Evolutionary conservation across 306 rosid genomes (phyloP), one percentile per base, ranked within the genome.

Genomic region (Gillenia trifoliata): DNA sequence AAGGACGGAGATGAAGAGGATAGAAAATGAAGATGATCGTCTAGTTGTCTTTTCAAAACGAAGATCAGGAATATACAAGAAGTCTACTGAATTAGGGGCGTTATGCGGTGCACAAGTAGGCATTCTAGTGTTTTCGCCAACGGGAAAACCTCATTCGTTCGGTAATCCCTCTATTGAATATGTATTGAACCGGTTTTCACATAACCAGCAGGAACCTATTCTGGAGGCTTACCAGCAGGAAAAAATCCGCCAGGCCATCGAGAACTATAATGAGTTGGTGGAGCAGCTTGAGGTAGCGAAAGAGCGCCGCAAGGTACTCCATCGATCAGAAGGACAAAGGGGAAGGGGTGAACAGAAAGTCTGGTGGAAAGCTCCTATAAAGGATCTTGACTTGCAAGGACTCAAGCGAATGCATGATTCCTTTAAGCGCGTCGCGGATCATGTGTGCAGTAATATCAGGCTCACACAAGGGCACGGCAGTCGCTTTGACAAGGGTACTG

Each of bases 281-380:
- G 34, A 0, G 33, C 60, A 63, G 11, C 68, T 79, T 0, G 33
- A 34, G 23, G 71, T 7, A 15, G 76, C 30, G 66, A 68, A 2
- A 23, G 25, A 19, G 29, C 23, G 25, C 3, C 2, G 28, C 47
- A 69, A 64, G 12, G 45, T 29, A 1, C 3, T 57, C 2, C 4
- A 19, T 20, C 60, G 20, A 8, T 8, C 1, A 4, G 28, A 1
- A 20, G 2, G 13, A 20, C 25, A 20, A 54, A 54, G 13, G 60
- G 60, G 28, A 3, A 54, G 60, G 0, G 11, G 12, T 4, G 26
- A 54, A 1, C 28, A 20, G 3, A 19, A 15, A 5, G 57, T 66
- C 1, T 81, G 78, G 84, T 81, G 80, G 77, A 70, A 73, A 38
- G 12, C 60, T 41, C 70, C 78, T 3, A 0, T 66, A 15, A 31